These are phyloP conservation scores for Trametes cinnabarina DNA, from an alignment of 768 basidiomycete genomes.

Conservation along the genomic window DNA sequence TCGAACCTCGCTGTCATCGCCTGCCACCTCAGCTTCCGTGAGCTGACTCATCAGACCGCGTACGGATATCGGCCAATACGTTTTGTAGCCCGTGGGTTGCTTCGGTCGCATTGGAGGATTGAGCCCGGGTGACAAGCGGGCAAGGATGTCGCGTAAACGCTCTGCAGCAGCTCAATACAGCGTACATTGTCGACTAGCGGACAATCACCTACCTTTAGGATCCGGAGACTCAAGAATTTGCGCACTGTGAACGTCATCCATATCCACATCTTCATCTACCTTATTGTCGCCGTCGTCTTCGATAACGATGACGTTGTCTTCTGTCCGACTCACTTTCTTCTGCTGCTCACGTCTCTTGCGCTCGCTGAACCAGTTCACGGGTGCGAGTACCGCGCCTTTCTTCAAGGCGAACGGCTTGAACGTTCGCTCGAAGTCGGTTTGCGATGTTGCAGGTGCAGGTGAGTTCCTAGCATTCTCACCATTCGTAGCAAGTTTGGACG, in stretches of 20 bases:
- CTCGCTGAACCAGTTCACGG: slow-evolving; percentile 64
- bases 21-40: slow-evolving; percentile 73
- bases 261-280: slow-evolving; percentile 24
- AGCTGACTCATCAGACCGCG: slow-evolving; percentile 59
- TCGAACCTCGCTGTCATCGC: slow-evolving; percentile 68
- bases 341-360: slow-evolving; percentile 27
- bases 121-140: slow-evolving; percentile 18
- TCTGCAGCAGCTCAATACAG: slow-evolving; percentile 10
- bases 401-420: slow-evolving; percentile 82
- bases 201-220: slow-evolving; percentile 39
- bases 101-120: slow-evolving; percentile 32
- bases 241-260: slow-evolving; percentile 19
- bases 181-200: background rate
- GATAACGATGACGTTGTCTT: slow-evolving; percentile 57
- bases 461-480: slow-evolving; percentile 26
- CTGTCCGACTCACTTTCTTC: slow-evolving; percentile 21
- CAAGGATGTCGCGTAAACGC: slow-evolving; percentile 21
- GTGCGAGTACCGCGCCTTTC: slow-evolving; percentile 71
- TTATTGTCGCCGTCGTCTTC: slow-evolving; percentile 42
- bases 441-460: slow-evolving; percentile 33
- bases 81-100: slow-evolving; percentile 26
- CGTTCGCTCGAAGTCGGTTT: slow-evolving; percentile 66
- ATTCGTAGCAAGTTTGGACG: slow-evolving; percentile 24
- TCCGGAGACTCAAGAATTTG: slow-evolving; percentile 30
- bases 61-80: slow-evolving; percentile 36